These are phyloP conservation scores for Pterocarpus santalinus DNA, from an alignment of 306 rosid species.

Conservation along the genomic window DNA sequence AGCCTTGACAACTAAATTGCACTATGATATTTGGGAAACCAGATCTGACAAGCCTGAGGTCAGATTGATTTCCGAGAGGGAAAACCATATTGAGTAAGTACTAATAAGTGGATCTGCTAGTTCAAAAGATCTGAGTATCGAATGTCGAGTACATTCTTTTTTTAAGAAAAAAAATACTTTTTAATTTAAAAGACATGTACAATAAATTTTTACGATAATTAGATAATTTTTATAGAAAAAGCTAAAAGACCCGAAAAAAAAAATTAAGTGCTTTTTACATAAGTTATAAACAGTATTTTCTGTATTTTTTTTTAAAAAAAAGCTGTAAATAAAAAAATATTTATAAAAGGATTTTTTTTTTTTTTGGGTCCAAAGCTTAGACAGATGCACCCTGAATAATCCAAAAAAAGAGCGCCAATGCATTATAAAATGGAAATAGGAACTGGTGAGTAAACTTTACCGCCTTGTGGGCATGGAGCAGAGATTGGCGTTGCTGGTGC, in stretches of 20 bases:
- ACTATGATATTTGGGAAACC: constrained; percentile 6
- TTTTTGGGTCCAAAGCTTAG: too few species aligned
- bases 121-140: constrained; percentile 14
- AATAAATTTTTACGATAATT: too few species aligned
- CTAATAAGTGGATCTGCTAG: background rate
- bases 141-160: background rate
- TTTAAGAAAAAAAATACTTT: too few species aligned
- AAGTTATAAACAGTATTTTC: too few species aligned
- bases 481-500: constrained; percentile 72
- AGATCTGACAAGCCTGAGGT: constrained; percentile 17
- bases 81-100: constrained; percentile 18
- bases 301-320: too few species aligned
- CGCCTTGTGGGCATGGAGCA: constrained; percentile 60
- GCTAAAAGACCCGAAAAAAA: too few species aligned
- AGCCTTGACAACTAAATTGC: constrained; percentile 13
- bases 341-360: too few species aligned
- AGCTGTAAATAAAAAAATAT: too few species aligned
- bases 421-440: constrained; percentile 1
- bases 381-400: background rate
- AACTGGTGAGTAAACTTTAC: constrained; percentile 37
- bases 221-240: too few species aligned
- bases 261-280: too few species aligned
- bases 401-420: background rate
- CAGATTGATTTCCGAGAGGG: constrained; percentile 3
- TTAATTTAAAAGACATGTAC: too few species aligned